Base-by-base conservation (phyloP, 768 basidiomycete species). In the Suillus hirtellus region DNA sequence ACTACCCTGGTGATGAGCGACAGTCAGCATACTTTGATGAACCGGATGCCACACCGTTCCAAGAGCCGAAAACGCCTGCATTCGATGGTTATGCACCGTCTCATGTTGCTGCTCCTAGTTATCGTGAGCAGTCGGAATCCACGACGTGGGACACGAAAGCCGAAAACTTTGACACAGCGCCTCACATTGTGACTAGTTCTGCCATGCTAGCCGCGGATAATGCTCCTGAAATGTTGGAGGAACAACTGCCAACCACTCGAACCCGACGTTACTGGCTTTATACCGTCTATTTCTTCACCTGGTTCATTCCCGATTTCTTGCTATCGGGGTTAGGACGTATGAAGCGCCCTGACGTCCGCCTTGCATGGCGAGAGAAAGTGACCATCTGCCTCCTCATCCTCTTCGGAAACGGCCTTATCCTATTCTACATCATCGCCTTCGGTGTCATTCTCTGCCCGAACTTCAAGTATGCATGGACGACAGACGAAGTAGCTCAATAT, bases 341-440 rank as follows among this genome's bases (percentile, higher is more conserved):
- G 88, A 87, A 88, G 71, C 84, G 87, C 11, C 84, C 86, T 24
- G 87, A 89, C 69, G 76, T 89, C 53, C 82, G 84, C 58, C 80
- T 89, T 50, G 88, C 88, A 0, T 89, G 88, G 88, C 78, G 87
- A 47, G 88, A 89, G 70, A 89, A 89, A 73, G 67, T 88, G 59
- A 82, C 88, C 7, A 89, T 89, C 67, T 88, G 83, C 74, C 67
- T 75, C 65, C 79, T 89, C 71, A 87, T 89, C 71, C 66, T 84
- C 62, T 62, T 83, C 40, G 70, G 80, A 60, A 89, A 89, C 68
- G 79, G 71, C 19, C 54, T 82, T 56, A 78, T 89, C 63, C 71
- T 89, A 67, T 89, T 89, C 77, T 88, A 87, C 71, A 87, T 89
- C 78, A 80, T 89, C 68, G 79, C 79, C 49, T 88, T 89, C 69